A percentile compares a stretch with the other conserved stretches of the same genome.
phyloP scores from a whole-genome alignment of 129 eudicot genomes.

The Deinandra increscens region DNA sequence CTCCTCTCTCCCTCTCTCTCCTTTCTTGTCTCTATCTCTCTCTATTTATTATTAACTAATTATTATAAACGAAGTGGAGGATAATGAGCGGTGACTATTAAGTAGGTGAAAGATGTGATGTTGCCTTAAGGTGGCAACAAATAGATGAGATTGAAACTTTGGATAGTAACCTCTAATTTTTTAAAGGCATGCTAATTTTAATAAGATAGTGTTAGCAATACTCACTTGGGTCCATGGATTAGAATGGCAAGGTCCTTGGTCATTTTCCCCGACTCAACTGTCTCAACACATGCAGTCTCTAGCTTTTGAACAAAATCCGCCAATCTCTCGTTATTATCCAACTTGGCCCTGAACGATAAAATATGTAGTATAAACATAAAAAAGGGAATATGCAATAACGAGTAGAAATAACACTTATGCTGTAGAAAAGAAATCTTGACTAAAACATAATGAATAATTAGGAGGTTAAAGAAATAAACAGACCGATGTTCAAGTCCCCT shows the following conservation, averaged over 20 bases:
- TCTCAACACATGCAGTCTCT: slow-evolving; percentile 77
- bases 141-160: too few species aligned
- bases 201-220: slow-evolving; percentile 12
- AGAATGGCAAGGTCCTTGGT: slow-evolving; percentile 96
- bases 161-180: too few species aligned
- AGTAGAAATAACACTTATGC: not conserved
- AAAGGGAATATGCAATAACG: not conserved
- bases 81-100: too few species aligned
- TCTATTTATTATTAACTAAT: too few species aligned
- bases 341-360: slow-evolving; percentile 57
- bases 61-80: too few species aligned
- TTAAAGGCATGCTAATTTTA: not conserved
- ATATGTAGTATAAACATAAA: not conserved
- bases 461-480: slow-evolving; percentile 19
- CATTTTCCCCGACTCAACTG: slow-evolving; percentile 95
- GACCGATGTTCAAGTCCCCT: slow-evolving; percentile 92
- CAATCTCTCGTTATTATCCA: slow-evolving; percentile 67
- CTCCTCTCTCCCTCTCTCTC: too few species aligned
- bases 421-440: not conserved
- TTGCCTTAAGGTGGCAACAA: too few species aligned
- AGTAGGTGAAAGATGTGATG: too few species aligned
- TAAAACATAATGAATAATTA: not conserved
- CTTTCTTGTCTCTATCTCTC: too few species aligned
- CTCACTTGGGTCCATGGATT: slow-evolving; percentile 81
- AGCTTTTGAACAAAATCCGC: slow-evolving; percentile 67